A percentile compares a stretch with the other conserved stretches of the same genome.
phyloP scores from a whole-genome alignment of 202 grass and related monocot species.

The Schoenoplectus tabernaemontani region DNA sequence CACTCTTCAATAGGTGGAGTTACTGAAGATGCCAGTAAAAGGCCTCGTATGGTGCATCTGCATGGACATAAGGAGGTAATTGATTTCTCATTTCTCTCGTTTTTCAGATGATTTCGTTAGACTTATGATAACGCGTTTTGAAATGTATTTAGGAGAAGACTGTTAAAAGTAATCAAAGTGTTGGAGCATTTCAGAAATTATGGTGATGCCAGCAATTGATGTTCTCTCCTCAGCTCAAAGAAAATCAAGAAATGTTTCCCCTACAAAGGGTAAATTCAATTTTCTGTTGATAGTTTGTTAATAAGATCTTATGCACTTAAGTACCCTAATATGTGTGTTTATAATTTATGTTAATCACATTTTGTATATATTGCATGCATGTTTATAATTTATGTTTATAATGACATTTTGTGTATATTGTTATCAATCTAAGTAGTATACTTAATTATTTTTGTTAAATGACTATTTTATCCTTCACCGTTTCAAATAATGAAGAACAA shows the following conservation, averaged over 20 bases:
- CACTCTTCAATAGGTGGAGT: neutral
- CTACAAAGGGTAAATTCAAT: conserved; percentile 58
- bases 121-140: neutral
- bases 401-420: neutral
- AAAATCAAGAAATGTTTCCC: conserved; percentile 80
- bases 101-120: neutral
- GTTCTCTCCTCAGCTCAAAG: conserved; percentile 88
- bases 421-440: neutral
- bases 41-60: neutral
- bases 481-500: neutral
- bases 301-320: neutral
- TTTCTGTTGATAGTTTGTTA: neutral
- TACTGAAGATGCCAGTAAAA: neutral
- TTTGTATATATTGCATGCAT: too few relatives aligned
- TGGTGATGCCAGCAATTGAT: conserved; percentile 90
- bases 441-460: neutral
- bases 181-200: conserved; percentile 91
- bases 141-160: conserved; percentile 31
- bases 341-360: too few relatives aligned
- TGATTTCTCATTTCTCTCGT: neutral
- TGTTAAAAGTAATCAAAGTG: conserved; percentile 40
- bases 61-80: neutral
- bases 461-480: conserved; percentile 17
- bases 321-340: neutral
- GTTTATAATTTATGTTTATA: neutral